Percentiles rank a stretch among this genome's conserved stretches.
phyloP scores from a whole-genome alignment of 345 rosid species.

The Jatropha curcas region DNA sequence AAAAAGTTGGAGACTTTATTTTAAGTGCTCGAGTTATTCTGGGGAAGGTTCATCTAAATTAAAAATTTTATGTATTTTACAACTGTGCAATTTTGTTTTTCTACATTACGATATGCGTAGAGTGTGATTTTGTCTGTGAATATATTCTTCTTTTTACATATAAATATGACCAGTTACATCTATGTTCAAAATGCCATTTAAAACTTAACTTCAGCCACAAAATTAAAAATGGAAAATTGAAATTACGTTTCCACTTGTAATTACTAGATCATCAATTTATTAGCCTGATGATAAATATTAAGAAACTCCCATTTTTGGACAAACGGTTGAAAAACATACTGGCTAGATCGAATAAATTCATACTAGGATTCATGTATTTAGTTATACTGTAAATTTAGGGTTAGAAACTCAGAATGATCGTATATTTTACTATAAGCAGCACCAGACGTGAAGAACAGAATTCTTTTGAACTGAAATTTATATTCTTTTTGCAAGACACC shows the following conservation, averaged over 20 bases:
- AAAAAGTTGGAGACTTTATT: constrained; percentile 7
- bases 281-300: no score
- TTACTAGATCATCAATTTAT: no score
- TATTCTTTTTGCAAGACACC: no score
- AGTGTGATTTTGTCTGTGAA: neutral
- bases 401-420: neutral
- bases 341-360: neutral
- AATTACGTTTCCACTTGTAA: no score
- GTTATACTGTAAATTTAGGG: neutral
- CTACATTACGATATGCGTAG: neutral
- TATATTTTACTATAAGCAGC: neutral
- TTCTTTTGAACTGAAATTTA: constrained; percentile 1
- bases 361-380: neutral
- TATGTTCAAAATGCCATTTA: neutral
- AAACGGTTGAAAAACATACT: constrained; percentile 9
- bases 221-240: no score
- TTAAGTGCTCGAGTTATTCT: neutral
- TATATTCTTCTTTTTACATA: constrained; percentile 1
- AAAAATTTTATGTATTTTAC: no score
- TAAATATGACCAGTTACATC: neutral
- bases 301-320: neutral
- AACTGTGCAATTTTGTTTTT: no score
- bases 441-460: neutral
- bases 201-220: neutral
- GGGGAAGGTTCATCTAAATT: constrained; percentile 15